Conservation (phyloP, 2,329 filamentous ascomycete species). For the Ceratocystis diversiconidia region DNA sequence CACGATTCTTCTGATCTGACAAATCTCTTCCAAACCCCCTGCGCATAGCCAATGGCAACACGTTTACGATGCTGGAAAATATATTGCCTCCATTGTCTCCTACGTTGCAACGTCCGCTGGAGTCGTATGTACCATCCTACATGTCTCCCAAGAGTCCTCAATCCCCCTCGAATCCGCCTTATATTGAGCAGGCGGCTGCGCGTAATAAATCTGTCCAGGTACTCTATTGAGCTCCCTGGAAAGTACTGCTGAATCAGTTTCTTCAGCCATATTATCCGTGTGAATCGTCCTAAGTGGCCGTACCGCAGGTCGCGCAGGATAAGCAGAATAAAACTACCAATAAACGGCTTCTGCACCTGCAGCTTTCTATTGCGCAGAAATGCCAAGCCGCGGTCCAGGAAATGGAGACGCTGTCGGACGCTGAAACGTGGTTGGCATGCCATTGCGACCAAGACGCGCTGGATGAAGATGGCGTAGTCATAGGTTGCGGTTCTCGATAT, state of each 20-base stretch:
- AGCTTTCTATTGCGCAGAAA: slow-evolving; percentile 21
- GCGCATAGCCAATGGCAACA: slow-evolving; percentile 10
- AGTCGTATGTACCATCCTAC: not conserved
- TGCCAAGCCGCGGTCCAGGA: slow-evolving; percentile 23
- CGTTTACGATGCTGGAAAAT: slow-evolving; percentile 1
- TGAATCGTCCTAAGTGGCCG: slow-evolving; percentile 25
- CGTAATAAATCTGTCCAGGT: not conserved
- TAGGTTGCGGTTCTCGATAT: slow-evolving; percentile 4
- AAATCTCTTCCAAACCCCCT: slow-evolving; percentile 8
- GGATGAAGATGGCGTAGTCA: slow-evolving; percentile 13
- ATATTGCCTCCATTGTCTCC: not conserved
- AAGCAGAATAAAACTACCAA: slow-evolving; percentile 23
- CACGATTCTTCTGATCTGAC: slow-evolving; percentile 7
- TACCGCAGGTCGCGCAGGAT: slow-evolving; percentile 26
- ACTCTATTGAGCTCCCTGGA: not conserved
- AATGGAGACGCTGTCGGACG: slow-evolving; percentile 21
- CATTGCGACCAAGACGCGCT: slow-evolving; percentile 7
- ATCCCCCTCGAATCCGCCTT: not conserved
- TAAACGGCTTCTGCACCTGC: slow-evolving; percentile 21
- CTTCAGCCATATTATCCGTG: slow-evolving; percentile 25
- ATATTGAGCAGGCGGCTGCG: not conserved
- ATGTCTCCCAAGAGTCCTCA: not conserved
- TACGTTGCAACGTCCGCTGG: not conserved
- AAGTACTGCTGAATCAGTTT: slow-evolving; percentile 20
- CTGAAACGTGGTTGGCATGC: slow-evolving; percentile 21